Evolutionary conservation across 768 basidiomycete genomes (phyloP).

Genomic region (Lactifluus echinatus): DNA sequence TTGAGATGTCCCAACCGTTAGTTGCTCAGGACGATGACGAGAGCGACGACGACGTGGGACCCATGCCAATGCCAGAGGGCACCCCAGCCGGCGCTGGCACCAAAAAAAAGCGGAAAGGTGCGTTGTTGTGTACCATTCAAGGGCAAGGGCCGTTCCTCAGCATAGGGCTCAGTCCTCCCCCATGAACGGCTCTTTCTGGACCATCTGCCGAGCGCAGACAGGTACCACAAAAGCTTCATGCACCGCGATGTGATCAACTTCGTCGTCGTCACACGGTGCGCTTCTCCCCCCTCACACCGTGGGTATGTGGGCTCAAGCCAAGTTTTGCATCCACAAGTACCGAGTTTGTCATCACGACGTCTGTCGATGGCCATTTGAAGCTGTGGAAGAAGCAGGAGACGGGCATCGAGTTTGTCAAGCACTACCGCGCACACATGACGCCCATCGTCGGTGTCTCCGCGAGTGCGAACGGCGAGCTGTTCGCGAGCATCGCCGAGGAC

Average conservation of each 20-base stretch:
- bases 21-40: slow-evolving; percentile 40
- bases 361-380: slow-evolving; percentile 90
- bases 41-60: slow-evolving; percentile 76
- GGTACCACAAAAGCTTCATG: slow-evolving; percentile 98
- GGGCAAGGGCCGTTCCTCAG: background rate
- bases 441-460: slow-evolving; percentile 74
- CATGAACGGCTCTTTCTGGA: slow-evolving; percentile 91
- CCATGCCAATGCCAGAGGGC: slow-evolving; percentile 72
- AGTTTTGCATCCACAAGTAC: slow-evolving; percentile 60
- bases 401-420: slow-evolving; percentile 98
- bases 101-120: slow-evolving; percentile 84
- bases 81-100: slow-evolving; percentile 29
- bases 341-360: slow-evolving; percentile 89
- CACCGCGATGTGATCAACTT: slow-evolving; percentile 90
- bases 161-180: slow-evolving; percentile 60
- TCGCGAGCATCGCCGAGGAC: slow-evolving; percentile 88
- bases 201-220: slow-evolving; percentile 83
- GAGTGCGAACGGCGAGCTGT: slow-evolving; percentile 85
- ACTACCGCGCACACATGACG: slow-evolving; percentile 85
- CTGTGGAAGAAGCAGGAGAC: slow-evolving; percentile 98
- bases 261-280: slow-evolving; percentile 79
- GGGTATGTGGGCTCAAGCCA: background rate
- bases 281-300: slow-evolving; percentile 3
- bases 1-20: slow-evolving; percentile 23
- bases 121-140: slow-evolving; percentile 19